Evolutionary conservation across 768 basidiomycete species (phyloP), one percentile per base, ranked within the genome.

Genomic region (Phallus indusiatus): DNA sequence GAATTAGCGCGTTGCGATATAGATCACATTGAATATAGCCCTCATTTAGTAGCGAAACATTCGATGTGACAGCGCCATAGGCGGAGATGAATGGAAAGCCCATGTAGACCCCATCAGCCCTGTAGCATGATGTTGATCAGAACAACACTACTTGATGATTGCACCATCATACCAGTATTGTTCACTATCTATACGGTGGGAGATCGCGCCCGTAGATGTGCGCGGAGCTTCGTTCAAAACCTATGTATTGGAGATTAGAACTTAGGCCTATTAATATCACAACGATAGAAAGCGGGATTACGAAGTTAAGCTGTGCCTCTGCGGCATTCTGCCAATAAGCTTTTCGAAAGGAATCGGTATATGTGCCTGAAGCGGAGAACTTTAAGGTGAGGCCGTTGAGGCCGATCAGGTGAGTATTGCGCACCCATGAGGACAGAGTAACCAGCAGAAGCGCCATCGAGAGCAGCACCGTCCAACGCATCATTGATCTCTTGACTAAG

Each of bases 1-100:
- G 47, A 37, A 66, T 61, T 1, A 78, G 68, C 9, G 67, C 67
- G 12, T 72, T 62, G 20, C 76, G 74, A 60, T 78, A 77, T 10
- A 76, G 68, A 18, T 67, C 62, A 55, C 73, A 74, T 63, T 78
- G 75, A 46, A 69, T 66, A 62, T 76, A 76, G 5, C 71, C 75
- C 22, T 68, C 65, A 56, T 74, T 68, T 2, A 78, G 61, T n/a
- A 77, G 70, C 16, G 70, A 69, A 50, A 70, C 68, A 60, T 77
- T 73, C 11, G 62, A 57, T 22, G 62, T 66, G 20, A 70, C 59
- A 4, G 68, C 73, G 5, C 71, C 77, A 63, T 73, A 76, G 62
- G 70, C 73, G 20, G 76, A 75, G 35, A 78, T 67, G 65, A 74
- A 78, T 10, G 76, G 76, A 21, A 74, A 74, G 1, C 72, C 76